These are phyloP conservation scores for Camellia granthamiana DNA, from an alignment of 148 eudicot genomes.

Conservation along the genomic window DNA sequence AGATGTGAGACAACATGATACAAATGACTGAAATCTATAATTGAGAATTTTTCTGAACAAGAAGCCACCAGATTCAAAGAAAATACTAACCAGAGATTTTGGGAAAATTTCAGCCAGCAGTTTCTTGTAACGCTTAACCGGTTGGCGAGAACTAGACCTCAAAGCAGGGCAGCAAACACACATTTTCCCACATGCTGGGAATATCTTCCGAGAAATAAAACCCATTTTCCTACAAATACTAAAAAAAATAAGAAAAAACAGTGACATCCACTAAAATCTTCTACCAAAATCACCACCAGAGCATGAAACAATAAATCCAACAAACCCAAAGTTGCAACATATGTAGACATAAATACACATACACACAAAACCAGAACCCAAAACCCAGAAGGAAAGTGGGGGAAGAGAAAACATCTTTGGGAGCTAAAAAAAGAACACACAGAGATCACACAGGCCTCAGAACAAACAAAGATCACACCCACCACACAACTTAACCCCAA, in stretches of 20 bases:
- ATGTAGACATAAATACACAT: neutral
- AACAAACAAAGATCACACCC: neutral
- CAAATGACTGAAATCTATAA: neutral
- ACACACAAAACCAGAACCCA: neutral
- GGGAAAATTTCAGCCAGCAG: constrained; percentile 86
- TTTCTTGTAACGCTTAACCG: constrained; percentile 92
- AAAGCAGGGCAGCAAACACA: constrained; percentile 94
- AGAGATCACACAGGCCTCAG: neutral
- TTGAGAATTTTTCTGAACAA: neutral
- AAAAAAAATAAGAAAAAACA: neutral
- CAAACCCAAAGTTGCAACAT: neutral
- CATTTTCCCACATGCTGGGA: constrained; percentile 89
- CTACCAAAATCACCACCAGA: neutral
- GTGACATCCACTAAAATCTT: neutral
- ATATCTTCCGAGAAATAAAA: constrained; percentile 73
- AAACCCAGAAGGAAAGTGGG: neutral
- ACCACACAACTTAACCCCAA: neutral
- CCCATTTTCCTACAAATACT: constrained; percentile 55
- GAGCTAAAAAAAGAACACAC: neutral
- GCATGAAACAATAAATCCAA: neutral
- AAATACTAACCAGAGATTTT: constrained; percentile 65
- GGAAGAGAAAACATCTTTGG: neutral
- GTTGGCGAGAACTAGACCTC: constrained; percentile 82
- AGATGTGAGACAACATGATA: neutral
- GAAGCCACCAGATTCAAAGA: neutral